Conservation (phyloP, 495 filamentous ascomycete species). For the Usnea hakonensis region DNA sequence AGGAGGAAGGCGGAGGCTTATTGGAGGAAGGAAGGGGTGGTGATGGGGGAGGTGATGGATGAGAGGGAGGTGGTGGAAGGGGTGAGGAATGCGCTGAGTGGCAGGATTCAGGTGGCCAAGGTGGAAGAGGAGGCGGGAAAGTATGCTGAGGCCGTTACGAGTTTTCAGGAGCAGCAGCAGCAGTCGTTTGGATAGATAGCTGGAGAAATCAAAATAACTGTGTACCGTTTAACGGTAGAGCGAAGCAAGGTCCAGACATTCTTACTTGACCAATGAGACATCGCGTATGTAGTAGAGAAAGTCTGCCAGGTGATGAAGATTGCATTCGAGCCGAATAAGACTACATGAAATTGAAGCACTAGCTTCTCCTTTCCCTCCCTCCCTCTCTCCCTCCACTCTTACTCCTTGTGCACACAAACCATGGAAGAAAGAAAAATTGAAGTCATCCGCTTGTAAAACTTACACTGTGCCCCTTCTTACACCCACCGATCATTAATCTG, state of each 20-base stretch:
- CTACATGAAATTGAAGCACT: not conserved
- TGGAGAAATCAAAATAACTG: not conserved
- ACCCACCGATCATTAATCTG: not conserved
- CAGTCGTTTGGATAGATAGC: not conserved
- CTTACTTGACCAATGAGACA: no score
- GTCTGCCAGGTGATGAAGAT: not conserved
- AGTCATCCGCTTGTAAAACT: not conserved
- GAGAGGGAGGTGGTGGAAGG: constrained; percentile 27
- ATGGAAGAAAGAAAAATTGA: not conserved
- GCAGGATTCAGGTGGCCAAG: constrained; percentile 19
- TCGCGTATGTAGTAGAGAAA: not conserved
- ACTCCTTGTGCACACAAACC: not conserved
- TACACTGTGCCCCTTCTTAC: not conserved
- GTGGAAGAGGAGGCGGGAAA: constrained; percentile 24
- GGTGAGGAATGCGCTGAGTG: constrained; percentile 22
- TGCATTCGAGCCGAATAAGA: not conserved
- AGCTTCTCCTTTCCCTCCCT: not conserved
- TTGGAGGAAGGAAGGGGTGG: constrained; percentile 41
- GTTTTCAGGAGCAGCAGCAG: not conserved
- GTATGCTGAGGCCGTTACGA: constrained; percentile 21
- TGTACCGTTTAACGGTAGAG: not conserved
- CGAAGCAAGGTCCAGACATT: not conserved
- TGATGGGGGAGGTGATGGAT: constrained; percentile 27
- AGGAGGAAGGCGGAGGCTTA: constrained; percentile 49
- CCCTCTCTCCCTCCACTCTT: not conserved